These are phyloP conservation scores for Micractinium conductrix DNA, from an alignment of 139 green algal genomes.

Conservation along the genomic window DNA sequence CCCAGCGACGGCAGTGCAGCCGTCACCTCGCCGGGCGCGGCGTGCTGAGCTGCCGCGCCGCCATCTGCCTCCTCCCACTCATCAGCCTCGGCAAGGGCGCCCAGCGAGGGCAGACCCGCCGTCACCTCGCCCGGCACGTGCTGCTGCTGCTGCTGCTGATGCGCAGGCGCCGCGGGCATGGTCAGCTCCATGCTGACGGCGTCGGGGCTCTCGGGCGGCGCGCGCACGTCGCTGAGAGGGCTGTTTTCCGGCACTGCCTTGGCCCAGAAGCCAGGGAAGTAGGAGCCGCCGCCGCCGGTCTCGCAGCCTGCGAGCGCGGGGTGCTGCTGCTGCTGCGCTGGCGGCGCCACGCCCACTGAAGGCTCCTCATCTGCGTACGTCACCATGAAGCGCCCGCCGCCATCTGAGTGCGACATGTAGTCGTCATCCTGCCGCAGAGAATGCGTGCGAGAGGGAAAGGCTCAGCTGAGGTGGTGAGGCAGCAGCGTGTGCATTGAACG, in stretches of 20 bases:
- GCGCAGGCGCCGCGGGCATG: neutral
- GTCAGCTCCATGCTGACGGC: conserved; percentile 43
- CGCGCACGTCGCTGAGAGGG: neutral
- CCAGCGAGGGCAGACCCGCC: conserved; percentile 32
- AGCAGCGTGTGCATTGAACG: too few relatives aligned
- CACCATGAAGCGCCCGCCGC: conserved; percentile 4
- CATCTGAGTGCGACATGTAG: conserved; percentile 13
- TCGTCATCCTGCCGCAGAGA: conserved; percentile 29
- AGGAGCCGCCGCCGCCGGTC: neutral
- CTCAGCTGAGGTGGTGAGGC: neutral
- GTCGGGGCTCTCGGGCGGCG: conserved; percentile 17
- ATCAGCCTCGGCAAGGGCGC: conserved; percentile 36
- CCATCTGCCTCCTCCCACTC: conserved; percentile 10
- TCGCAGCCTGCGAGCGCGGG: neutral
- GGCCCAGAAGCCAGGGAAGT: conserved; percentile 23
- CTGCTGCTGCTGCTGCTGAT: neutral
- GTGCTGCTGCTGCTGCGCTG: conserved; percentile 9
- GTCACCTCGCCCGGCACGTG: conserved; percentile 44
- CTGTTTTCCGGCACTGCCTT: conserved; percentile 33
- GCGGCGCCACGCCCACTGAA: neutral
- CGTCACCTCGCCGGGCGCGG: conserved; percentile 41
- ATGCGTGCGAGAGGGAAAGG: neutral
- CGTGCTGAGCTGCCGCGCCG: neutral
- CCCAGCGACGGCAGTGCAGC: conserved; percentile 32
- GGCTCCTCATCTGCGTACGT: conserved; percentile 5